Evolutionary conservation across 1,139 yeast species (phyloP), one percentile per base, ranked within the genome.

Genomic region (Chernovozyma aurita): DNA sequence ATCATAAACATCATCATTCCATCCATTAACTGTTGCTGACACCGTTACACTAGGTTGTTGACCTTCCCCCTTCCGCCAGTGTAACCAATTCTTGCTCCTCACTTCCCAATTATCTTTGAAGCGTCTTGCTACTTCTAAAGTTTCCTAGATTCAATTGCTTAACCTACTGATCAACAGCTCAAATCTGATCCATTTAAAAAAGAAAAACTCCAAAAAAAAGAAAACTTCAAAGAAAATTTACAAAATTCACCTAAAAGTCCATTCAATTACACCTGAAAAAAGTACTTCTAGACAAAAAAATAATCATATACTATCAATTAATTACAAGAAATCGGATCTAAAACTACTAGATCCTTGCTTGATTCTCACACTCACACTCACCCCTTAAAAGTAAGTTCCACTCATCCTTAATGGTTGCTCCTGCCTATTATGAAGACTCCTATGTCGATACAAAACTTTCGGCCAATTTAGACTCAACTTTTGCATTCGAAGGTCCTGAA

Each of bases 401-500:
- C n/a, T n/a, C n/a, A n/a, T n/a, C n/a, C n/a, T n/a, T n/a, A 26
- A 67, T 67, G 73, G 73, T 65, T 46, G 70, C 73, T 35, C 73
- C 74, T 36, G 67, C 71, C 41, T 60, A 60, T 49, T 41, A 56
- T 38, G 64, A 64, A 46, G 74, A 71, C 49, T 65, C 76, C 36
- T 85, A 70, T 52, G 78, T 84, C 50, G 87, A 87, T 58, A 87
- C 82, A 59, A 85, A 80, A 45, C 65, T 85, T 36, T 80, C 95
- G n/a, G 81, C 81, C 34, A 73, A 76, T 46, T 65, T 88, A 46
- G 97, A 90, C 61, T 87, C 96, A 24, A 73, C 95, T 15, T 82
- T 78, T 55, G 96, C 97, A 3, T 90, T 90, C 57, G 97, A 90
- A 65, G 98, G 98, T 11, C 97, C 98, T 16, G 98, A 92, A 61